Evolutionary conservation across 441 rosid genomes (phyloP).

Genomic region (Sinapis alba): DNA sequence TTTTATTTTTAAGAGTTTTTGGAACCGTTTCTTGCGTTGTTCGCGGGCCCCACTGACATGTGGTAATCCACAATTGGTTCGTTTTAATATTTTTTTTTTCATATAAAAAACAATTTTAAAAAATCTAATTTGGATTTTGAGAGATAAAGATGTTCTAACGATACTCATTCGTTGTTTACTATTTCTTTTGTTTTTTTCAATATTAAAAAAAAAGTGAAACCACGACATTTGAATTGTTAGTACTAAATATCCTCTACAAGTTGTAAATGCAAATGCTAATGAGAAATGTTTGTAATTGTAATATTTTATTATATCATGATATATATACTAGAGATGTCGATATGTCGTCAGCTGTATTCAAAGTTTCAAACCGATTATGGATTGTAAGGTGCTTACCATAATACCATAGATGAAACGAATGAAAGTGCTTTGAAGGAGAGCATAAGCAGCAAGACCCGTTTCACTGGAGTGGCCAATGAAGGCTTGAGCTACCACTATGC

Average conservation of each 20-base stretch:
- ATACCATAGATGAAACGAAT: conserved; percentile 42
- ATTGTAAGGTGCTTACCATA: conserved; percentile 22
- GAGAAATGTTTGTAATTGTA: background rate
- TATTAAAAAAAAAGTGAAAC: too few relatives aligned
- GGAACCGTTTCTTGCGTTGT: too few relatives aligned
- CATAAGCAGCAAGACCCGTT: conserved; percentile 44
- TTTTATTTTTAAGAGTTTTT: too few relatives aligned
- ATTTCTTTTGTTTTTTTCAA: background rate
- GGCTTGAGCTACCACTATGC: conserved; percentile 44
- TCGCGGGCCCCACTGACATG: too few relatives aligned
- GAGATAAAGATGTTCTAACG: too few relatives aligned
- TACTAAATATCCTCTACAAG: background rate
- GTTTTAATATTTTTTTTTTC: too few relatives aligned
- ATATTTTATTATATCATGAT: background rate
- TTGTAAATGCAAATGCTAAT: background rate
- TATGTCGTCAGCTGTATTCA: background rate
- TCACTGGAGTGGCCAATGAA: conserved; percentile 44
- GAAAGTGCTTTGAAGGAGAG: conserved; percentile 47
- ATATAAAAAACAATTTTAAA: too few relatives aligned
- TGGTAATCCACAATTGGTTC: too few relatives aligned
- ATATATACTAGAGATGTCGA: background rate
- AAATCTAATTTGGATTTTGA: too few relatives aligned
- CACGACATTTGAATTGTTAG: background rate
- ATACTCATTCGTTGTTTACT: background rate
- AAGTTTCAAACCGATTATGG: background rate